Evolutionary conservation across 176 grass and related monocot species (phyloP).

Genomic region (Poa annua): DNA sequence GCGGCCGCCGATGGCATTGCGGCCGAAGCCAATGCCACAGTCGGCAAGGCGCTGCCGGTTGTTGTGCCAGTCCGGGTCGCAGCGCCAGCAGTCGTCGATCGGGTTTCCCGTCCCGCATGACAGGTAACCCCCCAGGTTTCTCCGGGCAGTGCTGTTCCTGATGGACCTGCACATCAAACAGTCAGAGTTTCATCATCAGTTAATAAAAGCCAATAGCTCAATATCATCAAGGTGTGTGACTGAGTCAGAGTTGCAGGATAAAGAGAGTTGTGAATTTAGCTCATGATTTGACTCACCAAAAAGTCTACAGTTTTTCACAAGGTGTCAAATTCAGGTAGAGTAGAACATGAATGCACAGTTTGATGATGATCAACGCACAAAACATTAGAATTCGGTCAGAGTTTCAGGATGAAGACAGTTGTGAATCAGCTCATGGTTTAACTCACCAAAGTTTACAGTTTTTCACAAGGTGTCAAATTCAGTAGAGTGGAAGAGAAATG

Average conservation of each 20-base stretch:
- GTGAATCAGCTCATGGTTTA: too few species aligned
- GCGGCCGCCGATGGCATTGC: slow-evolving; percentile 78
- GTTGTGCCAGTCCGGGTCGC: slow-evolving; percentile 66
- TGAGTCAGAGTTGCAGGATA: neutral
- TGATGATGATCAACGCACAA: slow-evolving; percentile 23
- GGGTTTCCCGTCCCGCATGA: slow-evolving; percentile 78
- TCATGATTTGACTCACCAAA: too few species aligned
- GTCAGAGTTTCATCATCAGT: neutral
- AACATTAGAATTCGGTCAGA: too few species aligned
- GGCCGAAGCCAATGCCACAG: slow-evolving; percentile 86
- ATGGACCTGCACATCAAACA: slow-evolving; percentile 52
- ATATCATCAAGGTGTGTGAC: neutral
- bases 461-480: too few species aligned
- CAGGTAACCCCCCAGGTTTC: slow-evolving; percentile 59
- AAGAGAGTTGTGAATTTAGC: neutral
- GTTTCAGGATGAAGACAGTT: too few species aligned
- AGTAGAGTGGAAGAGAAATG: too few species aligned
- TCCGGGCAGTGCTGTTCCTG: slow-evolving; percentile 63
- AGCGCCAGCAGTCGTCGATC: slow-evolving; percentile 91
- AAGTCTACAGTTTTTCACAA: neutral
- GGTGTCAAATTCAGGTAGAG: neutral
- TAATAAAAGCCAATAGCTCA: neutral
- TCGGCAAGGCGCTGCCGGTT: slow-evolving; percentile 72
- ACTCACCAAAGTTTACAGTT: too few species aligned
- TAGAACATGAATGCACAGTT: neutral